These are phyloP conservation scores for Scytalidium sp. DNA, from an alignment of 2,329 filamentous ascomycete genomes.

Conservation along the genomic window DNA sequence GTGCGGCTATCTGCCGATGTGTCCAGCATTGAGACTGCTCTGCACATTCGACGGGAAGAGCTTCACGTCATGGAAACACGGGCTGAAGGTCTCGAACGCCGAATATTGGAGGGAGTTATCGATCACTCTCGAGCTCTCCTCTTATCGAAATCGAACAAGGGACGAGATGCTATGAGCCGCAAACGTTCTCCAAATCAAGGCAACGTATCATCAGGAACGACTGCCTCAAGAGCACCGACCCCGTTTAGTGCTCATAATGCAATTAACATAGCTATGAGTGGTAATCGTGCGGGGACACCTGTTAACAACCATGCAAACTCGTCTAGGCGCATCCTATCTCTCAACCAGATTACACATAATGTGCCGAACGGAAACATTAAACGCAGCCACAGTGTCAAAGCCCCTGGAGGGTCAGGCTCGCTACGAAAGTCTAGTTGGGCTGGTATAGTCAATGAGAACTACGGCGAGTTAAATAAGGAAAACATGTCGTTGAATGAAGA, in stretches of 20 bases:
- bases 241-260: conserved; percentile 35
- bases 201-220: conserved; percentile 29
- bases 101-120: conserved; percentile 93
- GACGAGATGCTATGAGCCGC: conserved; percentile 45
- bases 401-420: conserved; percentile 45
- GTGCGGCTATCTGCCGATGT: conserved; percentile 79
- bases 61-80: conserved; percentile 86
- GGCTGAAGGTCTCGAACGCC: conserved; percentile 83
- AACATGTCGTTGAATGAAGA: conserved; percentile 61
- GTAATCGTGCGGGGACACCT: conserved; percentile 28
- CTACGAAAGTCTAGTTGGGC: conserved; percentile 71
- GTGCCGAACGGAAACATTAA: conserved; percentile 59
- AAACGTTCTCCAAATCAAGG: conserved; percentile 45
- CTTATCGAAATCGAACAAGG: conserved; percentile 58
- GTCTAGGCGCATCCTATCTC: conserved; percentile 79
- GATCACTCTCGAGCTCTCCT: conserved; percentile 92
- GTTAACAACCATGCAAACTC: conserved; percentile 45
- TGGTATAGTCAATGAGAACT: conserved; percentile 36
- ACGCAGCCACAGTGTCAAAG: conserved; percentile 75
- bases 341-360: conserved; percentile 86
- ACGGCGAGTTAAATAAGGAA: conserved; percentile 58
- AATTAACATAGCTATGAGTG: conserved; percentile 52
- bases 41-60: conserved; percentile 86
- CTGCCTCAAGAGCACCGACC: conserved; percentile 24
- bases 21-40: conserved; percentile 84